Evolutionary conservation across 169 alveolate genomes (phyloP), one percentile per base, ranked within the genome.

Genomic region (Plasmodium ovale): DNA sequence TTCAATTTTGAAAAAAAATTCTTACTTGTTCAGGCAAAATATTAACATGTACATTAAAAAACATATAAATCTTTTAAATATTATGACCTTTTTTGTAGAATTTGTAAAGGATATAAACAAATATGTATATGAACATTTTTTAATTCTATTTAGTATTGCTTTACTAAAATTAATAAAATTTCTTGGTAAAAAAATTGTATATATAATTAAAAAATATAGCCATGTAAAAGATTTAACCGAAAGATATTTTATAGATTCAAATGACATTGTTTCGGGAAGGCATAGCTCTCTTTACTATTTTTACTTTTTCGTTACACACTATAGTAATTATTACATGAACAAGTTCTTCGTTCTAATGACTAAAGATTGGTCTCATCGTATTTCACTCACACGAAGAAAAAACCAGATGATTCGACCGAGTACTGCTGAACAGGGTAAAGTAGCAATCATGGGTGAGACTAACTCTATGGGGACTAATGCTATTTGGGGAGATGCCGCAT

Each of bases 1-100:
- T 67, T 54, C 64, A 19, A 65, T 49, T 27, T 58, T 82, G 25
- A 82, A 31, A 44, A 53, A 16, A 9, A 33, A 59, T 49, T 71
- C 64, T 5, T 10, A 12, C 6, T n/a, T 82, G 21, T 51, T 82
- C 7, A 68, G 14, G 1, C 58, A 82, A 56, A 65, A 82, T 47
- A 69, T 21, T 5, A n/a, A 82, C 67, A 21, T 5, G 44, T 82
- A 82, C 29, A 82, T 58, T 0, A 31, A 82, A 31, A 51, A 39
- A 67, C 67, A 23, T 42, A 82, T 59, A 1, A 82, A 82, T 7
- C 39, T 82, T 0, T 51, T 82, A 69, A 82, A 82, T 53, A 27
- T 82, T 1, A 82, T 82, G 90, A 82, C 90, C 0, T 82, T 33
- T 53, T 82, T 82, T 51, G 64, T 68, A 0, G 90, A 82, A 35